Evolutionary conservation across 75 land plant species (phyloP), one percentile per base, ranked within the genome.

Genomic region (Pinus albicaulis): DNA sequence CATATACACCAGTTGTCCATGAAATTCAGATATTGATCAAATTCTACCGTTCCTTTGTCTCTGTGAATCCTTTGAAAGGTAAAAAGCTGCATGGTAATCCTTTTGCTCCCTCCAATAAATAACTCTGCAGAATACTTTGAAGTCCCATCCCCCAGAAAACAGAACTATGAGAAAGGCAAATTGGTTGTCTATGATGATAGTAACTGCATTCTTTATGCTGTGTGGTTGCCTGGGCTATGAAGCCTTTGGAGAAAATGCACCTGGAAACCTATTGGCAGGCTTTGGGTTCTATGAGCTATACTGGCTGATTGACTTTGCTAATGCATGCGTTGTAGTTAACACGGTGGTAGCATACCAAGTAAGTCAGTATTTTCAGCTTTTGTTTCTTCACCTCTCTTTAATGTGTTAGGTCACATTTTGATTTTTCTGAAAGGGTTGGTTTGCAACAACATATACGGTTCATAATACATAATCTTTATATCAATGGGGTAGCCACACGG

Each of bases 331-430:
- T 59, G 86, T 87, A 31, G 74, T 87, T 73, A 91, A 93, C 65
- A 72, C 88, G 8, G 79, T 93, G 11, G 95, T 91, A 69, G 89
- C 87, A 24, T 93, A 91, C 80, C 95, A 91, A 86, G 95, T 93
- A 76, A 59, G 44, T 41, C 0, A 22, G 20, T 22, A 31, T 41
- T 74, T 16, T 25, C 23, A 34, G 28, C 41, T n/a, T 25, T 56
- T 34, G 4, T 22, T 19, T 14, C 62, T 19, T 12, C 19, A 44
- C 28, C 44, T 41, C 44, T 41, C 44, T 3, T 41, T 4, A 4
- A 41, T 41, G 4, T 41, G 44, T 4, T 31, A 41, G 5, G 44
- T 41, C 44, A 41, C 44, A 5, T 41, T 41, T 41, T 4, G 31
- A 31, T 31, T 41, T 41, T 41, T 41, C 7, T 4, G 44, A 4